A percentile compares a stretch with the other conserved stretches of the same genome.
Conservation (phyloP, 306 rosid genomes). For the Begonia fuchsioides region DNA sequence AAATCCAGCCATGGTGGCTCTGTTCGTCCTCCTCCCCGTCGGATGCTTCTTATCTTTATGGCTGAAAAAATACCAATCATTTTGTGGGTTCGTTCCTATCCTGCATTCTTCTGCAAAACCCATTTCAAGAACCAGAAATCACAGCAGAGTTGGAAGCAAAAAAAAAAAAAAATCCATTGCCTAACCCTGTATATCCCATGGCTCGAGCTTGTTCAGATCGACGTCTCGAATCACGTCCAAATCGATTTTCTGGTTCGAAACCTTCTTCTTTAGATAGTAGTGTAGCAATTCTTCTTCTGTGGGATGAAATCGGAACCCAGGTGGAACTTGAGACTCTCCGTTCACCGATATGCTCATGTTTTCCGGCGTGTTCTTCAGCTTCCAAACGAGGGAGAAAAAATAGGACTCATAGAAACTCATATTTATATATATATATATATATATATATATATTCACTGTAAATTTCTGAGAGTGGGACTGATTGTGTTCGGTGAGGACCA, state of each 20-base stretch:
- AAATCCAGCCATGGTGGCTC: slow-evolving; percentile 49
- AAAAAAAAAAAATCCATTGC: background rate
- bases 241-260: slow-evolving; percentile 45
- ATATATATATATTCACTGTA: no score
- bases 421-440: no score
- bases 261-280: slow-evolving; percentile 52
- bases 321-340: slow-evolving; percentile 60
- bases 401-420: no score
- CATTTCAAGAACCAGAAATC: background rate
- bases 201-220: slow-evolving; percentile 63
- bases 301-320: slow-evolving; percentile 62
- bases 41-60: slow-evolving; percentile 63
- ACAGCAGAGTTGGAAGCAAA: background rate
- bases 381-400: slow-evolving; percentile 7
- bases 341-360: slow-evolving; percentile 51
- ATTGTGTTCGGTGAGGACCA: no score
- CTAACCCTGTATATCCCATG: slow-evolving; percentile 60
- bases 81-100: slow-evolving; percentile 49
- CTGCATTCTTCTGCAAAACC: slow-evolving; percentile 35
- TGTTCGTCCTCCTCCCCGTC: slow-evolving; percentile 43
- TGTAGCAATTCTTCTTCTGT: slow-evolving; percentile 59
- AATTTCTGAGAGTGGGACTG: no score
- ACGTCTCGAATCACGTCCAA: slow-evolving; percentile 54
- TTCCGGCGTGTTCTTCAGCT: slow-evolving; percentile 10
- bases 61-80: slow-evolving; percentile 61